A percentile compares a stretch with the other conserved stretches of the same genome.
Conservation (phyloP, 1,139 yeast species). For the Meyerozyma smithsonii region DNA sequence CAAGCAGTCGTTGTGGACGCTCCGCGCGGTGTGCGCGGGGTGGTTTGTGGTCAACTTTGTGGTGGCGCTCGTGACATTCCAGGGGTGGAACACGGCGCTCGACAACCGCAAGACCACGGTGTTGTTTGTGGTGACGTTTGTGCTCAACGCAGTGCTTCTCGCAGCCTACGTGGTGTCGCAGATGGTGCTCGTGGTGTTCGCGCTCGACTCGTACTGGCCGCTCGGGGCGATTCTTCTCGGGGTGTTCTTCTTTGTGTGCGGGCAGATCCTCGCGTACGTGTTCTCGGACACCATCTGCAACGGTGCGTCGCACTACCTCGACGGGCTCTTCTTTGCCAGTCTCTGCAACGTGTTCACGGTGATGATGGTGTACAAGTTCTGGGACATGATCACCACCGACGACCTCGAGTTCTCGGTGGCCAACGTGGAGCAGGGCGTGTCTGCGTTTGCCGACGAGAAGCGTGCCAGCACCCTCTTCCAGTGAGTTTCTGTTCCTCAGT, state of each 20-base stretch:
- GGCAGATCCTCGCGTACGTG: constrained; percentile 71
- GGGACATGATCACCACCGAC: constrained; percentile 96
- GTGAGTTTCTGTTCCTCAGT: no score
- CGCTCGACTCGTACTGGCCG: constrained; percentile 80
- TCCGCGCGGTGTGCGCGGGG: constrained; percentile 43
- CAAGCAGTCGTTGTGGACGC: constrained; percentile 50
- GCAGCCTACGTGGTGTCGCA: constrained; percentile 65
- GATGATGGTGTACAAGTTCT: constrained; percentile 93
- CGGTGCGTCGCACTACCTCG: constrained; percentile 77
- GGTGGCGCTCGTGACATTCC: constrained; percentile 66
- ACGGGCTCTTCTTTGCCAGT: constrained; percentile 83
- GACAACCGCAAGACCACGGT: constrained; percentile 49
- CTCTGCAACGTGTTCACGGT: constrained; percentile 73
- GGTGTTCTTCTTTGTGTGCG: constrained; percentile 68
- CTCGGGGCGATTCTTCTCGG: constrained; percentile 75
- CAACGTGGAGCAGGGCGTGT: constrained; percentile 38
- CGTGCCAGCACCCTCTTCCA: constrained; percentile 27
- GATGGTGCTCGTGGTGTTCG: constrained; percentile 59
- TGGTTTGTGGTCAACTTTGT: constrained; percentile 66
- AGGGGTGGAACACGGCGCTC: constrained; percentile 53
- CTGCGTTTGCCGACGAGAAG: constrained; percentile 35
- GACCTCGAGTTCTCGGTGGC: constrained; percentile 88
- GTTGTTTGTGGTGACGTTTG: constrained; percentile 63
- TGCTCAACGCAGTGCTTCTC: constrained; percentile 65
- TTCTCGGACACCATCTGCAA: constrained; percentile 63